Conservation (phyloP, 768 basidiomycete species). For the Mycena albidolilacea region DNA sequence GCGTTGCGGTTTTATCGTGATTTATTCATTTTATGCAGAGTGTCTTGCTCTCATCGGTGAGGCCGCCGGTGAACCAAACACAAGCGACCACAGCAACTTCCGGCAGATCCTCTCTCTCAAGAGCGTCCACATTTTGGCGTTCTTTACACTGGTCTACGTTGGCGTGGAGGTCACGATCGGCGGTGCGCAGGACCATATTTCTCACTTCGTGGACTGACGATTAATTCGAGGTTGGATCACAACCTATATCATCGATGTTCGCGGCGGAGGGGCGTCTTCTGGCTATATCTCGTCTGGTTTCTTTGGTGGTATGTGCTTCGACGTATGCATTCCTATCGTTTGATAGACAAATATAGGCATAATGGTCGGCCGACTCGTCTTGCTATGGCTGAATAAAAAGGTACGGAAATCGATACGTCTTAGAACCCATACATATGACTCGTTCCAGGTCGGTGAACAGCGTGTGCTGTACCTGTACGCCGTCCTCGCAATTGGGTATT, state of each 20-base stretch:
- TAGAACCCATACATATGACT: not conserved
- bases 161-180: slow-evolving; percentile 69
- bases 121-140: slow-evolving; percentile 62
- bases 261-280: slow-evolving; percentile 61
- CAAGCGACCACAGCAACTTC: slow-evolving; percentile 52
- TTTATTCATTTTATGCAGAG: not conserved
- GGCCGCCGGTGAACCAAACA: slow-evolving; percentile 42
- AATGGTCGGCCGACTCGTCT: slow-evolving; percentile 66
- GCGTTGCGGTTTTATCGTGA: not conserved
- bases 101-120: slow-evolving; percentile 60
- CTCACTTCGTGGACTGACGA: not conserved
- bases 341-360: slow-evolving; percentile 56
- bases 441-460: slow-evolving; percentile 65
- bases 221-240: slow-evolving; percentile 65
- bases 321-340: not conserved
- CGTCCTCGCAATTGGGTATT: slow-evolving; percentile 62
- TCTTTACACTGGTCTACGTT: slow-evolving; percentile 62
- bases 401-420: slow-evolving; percentile 42
- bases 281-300: slow-evolving; percentile 68
- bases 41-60: slow-evolving; percentile 41
- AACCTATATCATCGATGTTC: slow-evolving; percentile 61
- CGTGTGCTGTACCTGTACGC: slow-evolving; percentile 68
- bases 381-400: slow-evolving; percentile 70
- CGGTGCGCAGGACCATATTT: slow-evolving; percentile 45
- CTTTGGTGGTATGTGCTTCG: slow-evolving; percentile 45